Percentiles rank a stretch among this genome's conserved stretches.
Evolutionary conservation across 1,284 basidiomycete species (phyloP).

Genomic region (Coniferiporia weirii): DNA sequence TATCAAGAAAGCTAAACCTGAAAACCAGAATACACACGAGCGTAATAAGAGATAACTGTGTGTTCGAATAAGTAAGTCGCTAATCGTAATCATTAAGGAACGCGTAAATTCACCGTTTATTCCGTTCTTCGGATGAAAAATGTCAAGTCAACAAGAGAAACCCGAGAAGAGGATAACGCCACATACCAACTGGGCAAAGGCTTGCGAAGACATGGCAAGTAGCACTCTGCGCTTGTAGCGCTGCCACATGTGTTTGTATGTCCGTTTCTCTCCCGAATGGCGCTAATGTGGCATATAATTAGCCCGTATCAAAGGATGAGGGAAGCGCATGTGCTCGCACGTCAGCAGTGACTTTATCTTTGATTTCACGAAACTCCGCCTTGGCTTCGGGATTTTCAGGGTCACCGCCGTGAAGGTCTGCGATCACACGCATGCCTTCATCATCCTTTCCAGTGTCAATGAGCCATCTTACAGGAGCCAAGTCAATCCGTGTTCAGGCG

Average conservation of each 20-base stretch:
- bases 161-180: not conserved
- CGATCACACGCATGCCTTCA: constrained; percentile 85
- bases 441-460: constrained; percentile 86
- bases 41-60: constrained; percentile 90
- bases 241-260: constrained; percentile 84
- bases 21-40: constrained; percentile 51
- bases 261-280: constrained; percentile 69
- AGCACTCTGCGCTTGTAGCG: constrained; percentile 86
- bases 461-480: constrained; percentile 61
- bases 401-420: constrained; percentile 86
- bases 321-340: constrained; percentile 36
- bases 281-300: constrained; percentile 38
- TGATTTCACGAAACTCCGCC: constrained; percentile 91
- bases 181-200: constrained; percentile 88
- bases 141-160: not conserved
- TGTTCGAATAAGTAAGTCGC: not conserved
- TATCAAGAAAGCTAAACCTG: constrained; percentile 15
- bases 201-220: constrained; percentile 94
- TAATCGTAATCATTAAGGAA: constrained; percentile 1
- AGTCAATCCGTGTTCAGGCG: constrained; percentile 5
- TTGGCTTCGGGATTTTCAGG: constrained; percentile 68
- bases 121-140: constrained; percentile 56
- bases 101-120: constrained; percentile 64
- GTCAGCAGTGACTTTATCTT: constrained; percentile 79
- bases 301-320: constrained; percentile 17